Conservation (phyloP, 768 basidiomycete species). For the Lactarius hengduanensis region DNA sequence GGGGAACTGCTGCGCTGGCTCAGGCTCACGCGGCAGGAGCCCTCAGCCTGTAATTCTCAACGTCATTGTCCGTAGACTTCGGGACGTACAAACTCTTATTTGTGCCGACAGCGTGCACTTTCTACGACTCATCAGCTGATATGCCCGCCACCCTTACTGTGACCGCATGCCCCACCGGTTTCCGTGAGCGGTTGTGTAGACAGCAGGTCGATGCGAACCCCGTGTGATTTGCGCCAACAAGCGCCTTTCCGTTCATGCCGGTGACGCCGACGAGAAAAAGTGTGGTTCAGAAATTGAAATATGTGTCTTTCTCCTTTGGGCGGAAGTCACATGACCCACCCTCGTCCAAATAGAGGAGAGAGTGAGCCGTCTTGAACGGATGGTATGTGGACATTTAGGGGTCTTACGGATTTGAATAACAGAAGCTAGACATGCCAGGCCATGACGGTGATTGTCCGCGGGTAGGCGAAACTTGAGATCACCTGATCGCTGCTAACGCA, state of each 20-base stretch:
- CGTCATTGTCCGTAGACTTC: slow-evolving; percentile 29
- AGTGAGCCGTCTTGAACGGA: neutral
- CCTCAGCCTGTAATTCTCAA: slow-evolving; percentile 18
- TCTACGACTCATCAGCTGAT: neutral
- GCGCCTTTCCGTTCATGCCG: slow-evolving; percentile 15
- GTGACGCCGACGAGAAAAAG: slow-evolving; percentile 14
- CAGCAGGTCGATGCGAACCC: neutral
- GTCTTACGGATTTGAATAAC: slow-evolving; percentile 3
- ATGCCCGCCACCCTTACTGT: slow-evolving; percentile 1
- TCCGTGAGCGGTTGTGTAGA: neutral
- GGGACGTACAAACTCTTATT: slow-evolving; percentile 20
- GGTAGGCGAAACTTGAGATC: neutral
- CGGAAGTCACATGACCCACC: slow-evolving; percentile 11
- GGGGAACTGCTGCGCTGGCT: slow-evolving; percentile 18
- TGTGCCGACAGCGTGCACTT: neutral
- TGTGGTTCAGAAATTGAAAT: slow-evolving; percentile 3
- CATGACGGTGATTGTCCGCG: neutral
- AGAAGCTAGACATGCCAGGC: neutral
- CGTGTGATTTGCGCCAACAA: neutral
- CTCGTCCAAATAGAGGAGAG: neutral
- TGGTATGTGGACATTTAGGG: neutral
- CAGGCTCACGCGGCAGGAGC: slow-evolving; percentile 21
- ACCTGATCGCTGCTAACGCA: neutral
- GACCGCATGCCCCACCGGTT: slow-evolving; percentile 1
- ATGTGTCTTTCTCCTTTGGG: slow-evolving; percentile 26